Evolutionary conservation across 192 early-diverging fungal species (phyloP).

Genomic region (Coemansia sp.): DNA sequence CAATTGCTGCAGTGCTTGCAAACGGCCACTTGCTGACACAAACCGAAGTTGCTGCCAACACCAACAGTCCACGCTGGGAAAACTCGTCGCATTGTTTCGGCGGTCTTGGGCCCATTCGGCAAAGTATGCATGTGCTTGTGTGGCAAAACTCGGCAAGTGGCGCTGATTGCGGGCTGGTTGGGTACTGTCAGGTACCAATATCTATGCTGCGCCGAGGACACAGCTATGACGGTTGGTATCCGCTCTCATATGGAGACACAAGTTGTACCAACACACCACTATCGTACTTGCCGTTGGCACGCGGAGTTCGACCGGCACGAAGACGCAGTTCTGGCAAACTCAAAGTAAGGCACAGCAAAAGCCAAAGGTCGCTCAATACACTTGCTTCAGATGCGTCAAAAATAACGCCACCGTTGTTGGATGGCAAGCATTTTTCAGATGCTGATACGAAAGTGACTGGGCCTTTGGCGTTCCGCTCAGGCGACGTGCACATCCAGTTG

Average conservation of each 20-base stretch:
- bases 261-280: slow-evolving; percentile 4
- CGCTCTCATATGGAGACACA: slow-evolving; percentile 34
- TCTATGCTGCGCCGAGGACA: slow-evolving; percentile 27
- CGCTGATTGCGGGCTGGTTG: slow-evolving; percentile 18
- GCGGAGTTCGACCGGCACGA: slow-evolving; percentile 16
- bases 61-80: slow-evolving; percentile 9
- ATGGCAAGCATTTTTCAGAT: not conserved
- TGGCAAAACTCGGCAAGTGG: slow-evolving; percentile 11
- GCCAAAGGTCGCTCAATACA: not conserved
- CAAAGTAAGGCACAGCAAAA: not conserved
- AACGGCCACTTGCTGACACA: slow-evolving; percentile 36
- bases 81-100: slow-evolving; percentile 31
- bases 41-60: slow-evolving; percentile 11
- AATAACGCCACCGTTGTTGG: not conserved
- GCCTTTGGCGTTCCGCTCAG: slow-evolving; percentile 39
- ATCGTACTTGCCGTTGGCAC: slow-evolving; percentile 23
- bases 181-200: slow-evolving; percentile 41
- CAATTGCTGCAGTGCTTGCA: slow-evolving; percentile 18
- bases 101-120: slow-evolving; percentile 25
- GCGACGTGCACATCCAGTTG: slow-evolving; percentile 43
- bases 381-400: not conserved
- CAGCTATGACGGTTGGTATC: slow-evolving; percentile 54
- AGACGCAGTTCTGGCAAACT: slow-evolving; percentile 2
- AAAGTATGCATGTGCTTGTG: slow-evolving; percentile 22
- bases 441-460: not conserved